Evolutionary conservation across 768 basidiomycete genomes (phyloP), one percentile per base, ranked within the genome.

Genomic region (Tephrocybe sp.): DNA sequence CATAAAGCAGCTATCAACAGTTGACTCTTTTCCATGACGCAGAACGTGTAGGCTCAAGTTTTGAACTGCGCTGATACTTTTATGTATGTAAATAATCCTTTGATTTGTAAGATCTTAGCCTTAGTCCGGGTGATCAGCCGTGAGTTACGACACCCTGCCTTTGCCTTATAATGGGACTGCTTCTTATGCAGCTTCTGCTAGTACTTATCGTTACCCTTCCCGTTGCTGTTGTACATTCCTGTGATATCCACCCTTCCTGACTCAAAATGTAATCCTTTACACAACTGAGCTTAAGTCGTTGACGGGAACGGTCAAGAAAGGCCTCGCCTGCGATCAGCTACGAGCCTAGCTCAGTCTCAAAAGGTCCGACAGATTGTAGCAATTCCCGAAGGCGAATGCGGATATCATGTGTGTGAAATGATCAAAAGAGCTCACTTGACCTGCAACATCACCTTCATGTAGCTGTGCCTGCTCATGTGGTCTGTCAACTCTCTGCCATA

Each of bases 31-130:
- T 76, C 27, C 91, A 96, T 60, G 79, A 91, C 36, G 85, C 87
- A 13, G 84, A 89, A 63, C 72, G 76, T 32, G 80, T 81, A 48
- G 87, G 77, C 61, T 83, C 88, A 24, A 84, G 80, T 59, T 93
- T 95, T 60, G 93, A 96, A 73, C 88, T 96, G 69, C 88, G 93
- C 53, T 93, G 74, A 72, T 58, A 58, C 31, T n/a, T n/a, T n/a
- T n/a, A n/a, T 51, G 35, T 52, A 53, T 47, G 38, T 30, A 28
- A 53, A 39, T 52, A 50, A 57, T 54, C 35, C 32, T 40, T 52
- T 45, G 46, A 44, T 41, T 50, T 40, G 37, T 52, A 50, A 49
- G 43, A 40, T 55, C 45, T 38, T 45, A 49, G 56, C 34, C 49
- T 30, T 46, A 36, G 53, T 39, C 37, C 21, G 57, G 28, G 47